Evolutionary conservation across 306 rosid species (phyloP).

Genomic region (Prosopis cineraria): DNA sequence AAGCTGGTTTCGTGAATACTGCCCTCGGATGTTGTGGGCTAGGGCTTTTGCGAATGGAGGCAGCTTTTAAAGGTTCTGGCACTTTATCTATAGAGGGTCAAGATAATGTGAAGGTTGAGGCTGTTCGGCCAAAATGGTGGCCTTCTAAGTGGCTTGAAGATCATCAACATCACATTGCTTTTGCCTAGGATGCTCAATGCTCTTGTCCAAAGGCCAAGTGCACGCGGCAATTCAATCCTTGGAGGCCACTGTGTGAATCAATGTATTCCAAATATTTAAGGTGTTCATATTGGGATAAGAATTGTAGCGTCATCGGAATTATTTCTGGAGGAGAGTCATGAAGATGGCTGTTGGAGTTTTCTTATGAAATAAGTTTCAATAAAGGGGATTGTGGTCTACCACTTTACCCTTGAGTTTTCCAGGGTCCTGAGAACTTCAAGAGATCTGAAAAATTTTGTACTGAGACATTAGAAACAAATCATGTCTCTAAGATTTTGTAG

Average conservation of each 20-base stretch:
- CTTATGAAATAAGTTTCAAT: conserved; percentile 22
- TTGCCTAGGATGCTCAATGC: conserved; percentile 36
- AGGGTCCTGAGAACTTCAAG: neutral
- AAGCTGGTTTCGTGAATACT: conserved; percentile 67
- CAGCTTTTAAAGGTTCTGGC: conserved; percentile 56
- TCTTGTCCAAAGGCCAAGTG: conserved; percentile 24
- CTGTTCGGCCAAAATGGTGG: conserved; percentile 65
- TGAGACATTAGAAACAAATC: conserved; percentile 12
- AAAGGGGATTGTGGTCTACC: neutral
- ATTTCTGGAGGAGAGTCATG: neutral
- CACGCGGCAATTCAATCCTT: neutral
- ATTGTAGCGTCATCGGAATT: neutral
- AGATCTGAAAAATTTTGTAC: conserved; percentile 25
- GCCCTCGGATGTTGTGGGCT: conserved; percentile 71
- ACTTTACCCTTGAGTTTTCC: conserved; percentile 8
- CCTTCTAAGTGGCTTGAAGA: conserved; percentile 55
- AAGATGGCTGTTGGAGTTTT: conserved; percentile 23
- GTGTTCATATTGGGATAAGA: conserved; percentile 1
- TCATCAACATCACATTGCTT: conserved; percentile 41
- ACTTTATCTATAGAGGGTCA: conserved; percentile 58
- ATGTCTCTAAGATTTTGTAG: neutral
- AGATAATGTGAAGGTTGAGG: conserved; percentile 62
- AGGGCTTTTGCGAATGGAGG: conserved; percentile 76
- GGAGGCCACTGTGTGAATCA: neutral
- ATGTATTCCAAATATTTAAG: conserved; percentile 10